Evolutionary conservation across 192 early-diverging fungal species (phyloP), one percentile per base, ranked within the genome.

Genomic region (Diversispora eburnea): DNA sequence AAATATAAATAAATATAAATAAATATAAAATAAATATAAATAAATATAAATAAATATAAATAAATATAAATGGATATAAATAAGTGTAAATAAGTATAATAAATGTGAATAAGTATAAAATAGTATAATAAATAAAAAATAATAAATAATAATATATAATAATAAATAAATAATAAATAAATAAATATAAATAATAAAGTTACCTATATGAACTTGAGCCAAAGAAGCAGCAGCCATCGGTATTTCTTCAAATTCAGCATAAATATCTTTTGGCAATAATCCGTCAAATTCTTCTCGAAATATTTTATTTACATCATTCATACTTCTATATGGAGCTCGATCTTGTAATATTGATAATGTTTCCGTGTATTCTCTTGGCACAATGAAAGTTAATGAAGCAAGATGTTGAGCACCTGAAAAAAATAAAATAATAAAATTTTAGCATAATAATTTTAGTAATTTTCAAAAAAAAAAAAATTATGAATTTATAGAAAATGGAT

Each of bases 211-310:
- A 17, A 84, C 83, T 54, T 84, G 83, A 9, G 83, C 83, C 13
- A 84, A 74, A 61, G 79, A 80, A 13, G 83, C 83, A 20, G 83
- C 80, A 12, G 83, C 83, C 65, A 84, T 71, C 2, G 83, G 83
- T 17, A 64, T 72, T 33, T 78, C 73, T 2, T 82, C 83, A 19
- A 84, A 84, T 70, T 84, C 83, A 3, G 70, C 62, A 55, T 82
- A 84, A 56, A 84, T 39, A 63, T 84, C 83, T 15, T 57, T 41
- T 9, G 79, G 75, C 13, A n/a, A 33, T 52, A 72, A 39, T 19
- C 78, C 81, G 25, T 70, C 60, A 76, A 84, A 82, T 55, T 84
- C 75, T 60, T 78, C 77, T 6, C 17, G 46, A 66, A 84, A 80
- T 47, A 84, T 75, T 8, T 75, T 72, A 39, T 78, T 75, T 10